Percentiles rank a stretch among this genome's conserved stretches.
Evolutionary conservation across 345 rosid genomes (phyloP).

Genomic region (Lepidium sativum): DNA sequence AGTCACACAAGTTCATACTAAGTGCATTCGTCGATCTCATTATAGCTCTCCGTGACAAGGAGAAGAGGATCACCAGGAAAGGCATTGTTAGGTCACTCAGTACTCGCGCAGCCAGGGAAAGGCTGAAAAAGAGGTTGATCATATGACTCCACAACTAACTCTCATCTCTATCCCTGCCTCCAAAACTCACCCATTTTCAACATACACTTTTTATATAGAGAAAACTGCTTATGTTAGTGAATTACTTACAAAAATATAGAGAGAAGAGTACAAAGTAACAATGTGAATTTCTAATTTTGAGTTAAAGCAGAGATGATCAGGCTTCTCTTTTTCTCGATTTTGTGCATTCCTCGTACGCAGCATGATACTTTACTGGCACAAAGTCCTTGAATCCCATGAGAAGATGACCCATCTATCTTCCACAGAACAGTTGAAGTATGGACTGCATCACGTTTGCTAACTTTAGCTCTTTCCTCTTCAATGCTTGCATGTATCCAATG

Average conservation of each 20-base stretch:
- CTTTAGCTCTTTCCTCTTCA: conserved; percentile 70
- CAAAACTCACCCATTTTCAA: background rate
- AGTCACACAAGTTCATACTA: conserved; percentile 57
- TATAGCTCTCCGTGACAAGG: conserved; percentile 22
- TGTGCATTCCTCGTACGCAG: conserved; percentile 62
- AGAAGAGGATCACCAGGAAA: conserved; percentile 25
- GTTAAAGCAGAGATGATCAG: background rate
- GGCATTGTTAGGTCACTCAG: conserved; percentile 10
- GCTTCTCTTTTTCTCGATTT: conserved; percentile 29
- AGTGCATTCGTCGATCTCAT: conserved; percentile 74
- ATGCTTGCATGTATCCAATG: conserved; percentile 73
- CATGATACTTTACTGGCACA: conserved; percentile 58
- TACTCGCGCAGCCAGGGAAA: conserved; percentile 22
- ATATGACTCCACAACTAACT: conserved; percentile 4
- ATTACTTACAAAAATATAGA: background rate
- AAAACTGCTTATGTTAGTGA: background rate
- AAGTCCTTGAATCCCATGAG: conserved; percentile 75
- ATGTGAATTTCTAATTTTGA: background rate
- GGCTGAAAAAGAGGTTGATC: conserved; percentile 15
- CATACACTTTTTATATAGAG: background rate
- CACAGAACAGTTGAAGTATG: conserved; percentile 58
- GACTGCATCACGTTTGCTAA: conserved; percentile 49
- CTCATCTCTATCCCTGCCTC: background rate
- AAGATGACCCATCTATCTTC: conserved; percentile 57
- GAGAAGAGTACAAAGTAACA: background rate